A percentile compares a stretch with the other conserved stretches of the same genome.
These are phyloP conservation scores for Heliamphora pulchella DNA, from an alignment of 179 eudicot species.

Conservation along the genomic window DNA sequence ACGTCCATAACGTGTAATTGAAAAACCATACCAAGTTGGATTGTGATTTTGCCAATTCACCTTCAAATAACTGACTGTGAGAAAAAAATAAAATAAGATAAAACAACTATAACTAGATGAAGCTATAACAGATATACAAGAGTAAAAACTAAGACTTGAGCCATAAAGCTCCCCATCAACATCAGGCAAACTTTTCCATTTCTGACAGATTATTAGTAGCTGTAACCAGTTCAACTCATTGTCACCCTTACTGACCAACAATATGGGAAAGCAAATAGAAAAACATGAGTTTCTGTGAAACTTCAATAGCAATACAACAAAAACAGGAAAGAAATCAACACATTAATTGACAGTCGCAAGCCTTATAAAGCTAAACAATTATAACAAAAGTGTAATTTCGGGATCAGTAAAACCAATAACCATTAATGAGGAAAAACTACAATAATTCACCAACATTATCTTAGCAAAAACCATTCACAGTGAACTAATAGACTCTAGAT, in stretches of 20 bases:
- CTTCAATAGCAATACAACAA: background rate
- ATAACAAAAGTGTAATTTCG: background rate
- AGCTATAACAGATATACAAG: background rate
- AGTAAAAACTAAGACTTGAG: too few species aligned
- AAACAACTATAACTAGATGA: too few species aligned
- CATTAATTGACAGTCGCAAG: background rate
- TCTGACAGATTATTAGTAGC: background rate
- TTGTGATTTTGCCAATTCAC: conserved; percentile 4
- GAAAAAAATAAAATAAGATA: background rate
- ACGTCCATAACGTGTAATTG: background rate
- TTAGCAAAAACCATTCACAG: conserved; percentile 8
- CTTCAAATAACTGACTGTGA: background rate
- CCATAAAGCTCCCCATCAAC: background rate
- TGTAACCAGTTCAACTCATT: background rate
- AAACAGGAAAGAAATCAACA: background rate
- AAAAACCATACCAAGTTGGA: background rate
- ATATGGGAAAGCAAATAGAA: background rate
- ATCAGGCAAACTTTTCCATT: background rate
- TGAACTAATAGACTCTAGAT: background rate
- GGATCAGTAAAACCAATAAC: background rate
- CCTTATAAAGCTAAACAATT: background rate
- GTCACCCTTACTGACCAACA: background rate
- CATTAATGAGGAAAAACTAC: background rate
- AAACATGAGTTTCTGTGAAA: background rate
- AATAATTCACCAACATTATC: conserved; percentile 10